Percentiles rank a stretch among this genome's conserved stretches.
phyloP scores from a whole-genome alignment of 108 stramenopile genomes.

The Licmophora abbreviata region DNA sequence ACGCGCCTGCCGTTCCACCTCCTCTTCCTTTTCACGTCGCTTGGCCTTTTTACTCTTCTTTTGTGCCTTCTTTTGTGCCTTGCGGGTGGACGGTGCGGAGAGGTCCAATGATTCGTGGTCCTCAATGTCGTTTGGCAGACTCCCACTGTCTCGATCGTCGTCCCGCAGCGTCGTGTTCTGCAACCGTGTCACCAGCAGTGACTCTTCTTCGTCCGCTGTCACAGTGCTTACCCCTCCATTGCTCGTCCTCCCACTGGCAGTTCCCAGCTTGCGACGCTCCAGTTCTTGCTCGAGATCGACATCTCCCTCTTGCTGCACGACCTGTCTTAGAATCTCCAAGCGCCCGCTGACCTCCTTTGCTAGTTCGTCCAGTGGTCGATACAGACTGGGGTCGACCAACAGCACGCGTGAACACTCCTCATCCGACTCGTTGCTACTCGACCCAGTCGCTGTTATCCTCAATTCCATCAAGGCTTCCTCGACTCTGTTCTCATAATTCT shows the following conservation, averaged over 20 bases:
- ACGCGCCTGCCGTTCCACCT: slow-evolving; percentile 21
- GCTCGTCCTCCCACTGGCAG: not conserved
- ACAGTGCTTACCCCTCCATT: too few species aligned
- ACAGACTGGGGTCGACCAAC: slow-evolving; percentile 76
- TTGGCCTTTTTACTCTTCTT: slow-evolving; percentile 80
- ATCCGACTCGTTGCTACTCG: slow-evolving; percentile 5
- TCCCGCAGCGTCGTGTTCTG: not conserved
- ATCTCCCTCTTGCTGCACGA: slow-evolving; percentile 59
- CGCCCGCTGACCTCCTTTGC: slow-evolving; percentile 30
- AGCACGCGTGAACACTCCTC: slow-evolving; percentile 18
- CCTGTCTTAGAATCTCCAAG: slow-evolving; percentile 75
- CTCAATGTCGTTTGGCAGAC: too few species aligned
- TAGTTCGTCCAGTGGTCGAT: slow-evolving; percentile 56
- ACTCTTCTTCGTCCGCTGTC: slow-evolving; percentile 4
- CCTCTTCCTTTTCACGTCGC: slow-evolving; percentile 53
- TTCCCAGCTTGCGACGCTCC: slow-evolving; percentile 5
- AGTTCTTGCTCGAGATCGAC: slow-evolving; percentile 41
- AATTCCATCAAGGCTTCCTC: slow-evolving; percentile 17
- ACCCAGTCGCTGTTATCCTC: not conserved
- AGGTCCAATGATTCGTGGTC: slow-evolving; percentile 16
- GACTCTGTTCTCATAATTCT: slow-evolving; percentile 8
- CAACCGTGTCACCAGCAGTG: not conserved
- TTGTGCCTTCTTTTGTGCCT: slow-evolving; percentile 54
- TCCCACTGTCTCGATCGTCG: slow-evolving; percentile 3
- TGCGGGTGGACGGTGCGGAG: slow-evolving; percentile 11